phyloP scores from a whole-genome alignment of 495 filamentous ascomycete genomes.

The Aspergillus hancockii region DNA sequence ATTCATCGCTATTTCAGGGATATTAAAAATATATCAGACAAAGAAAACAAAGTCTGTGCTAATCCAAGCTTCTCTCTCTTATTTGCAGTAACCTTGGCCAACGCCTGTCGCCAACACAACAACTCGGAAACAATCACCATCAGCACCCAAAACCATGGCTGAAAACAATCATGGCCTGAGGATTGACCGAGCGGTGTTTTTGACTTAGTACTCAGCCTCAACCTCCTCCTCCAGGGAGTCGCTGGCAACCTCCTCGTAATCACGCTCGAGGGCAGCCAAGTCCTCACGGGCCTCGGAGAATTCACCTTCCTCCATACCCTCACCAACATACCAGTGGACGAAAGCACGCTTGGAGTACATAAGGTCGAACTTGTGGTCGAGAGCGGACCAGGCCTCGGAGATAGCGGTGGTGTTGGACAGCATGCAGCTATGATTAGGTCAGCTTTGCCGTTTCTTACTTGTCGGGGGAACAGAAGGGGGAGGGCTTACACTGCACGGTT shows the following conservation, averaged over 20 bases:
- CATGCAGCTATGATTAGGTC: constrained; percentile 73
- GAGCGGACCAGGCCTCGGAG: constrained; percentile 95
- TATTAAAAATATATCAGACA: constrained; percentile 54
- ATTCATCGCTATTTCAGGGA: constrained; percentile 47
- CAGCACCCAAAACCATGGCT: constrained; percentile 11
- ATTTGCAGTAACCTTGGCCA: constrained; percentile 41
- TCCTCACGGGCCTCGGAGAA: constrained; percentile 99
- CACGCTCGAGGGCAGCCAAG: constrained; percentile 93
- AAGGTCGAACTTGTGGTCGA: constrained; percentile 98
- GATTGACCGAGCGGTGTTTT: constrained; percentile 25
- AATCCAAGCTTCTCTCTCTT: constrained; percentile 44
- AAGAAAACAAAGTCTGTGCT: constrained; percentile 45
- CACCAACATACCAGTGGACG: constrained; percentile 99
- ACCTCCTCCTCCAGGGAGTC: constrained; percentile 85
- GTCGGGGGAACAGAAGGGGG: no score
- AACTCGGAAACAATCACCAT: constrained; percentile 22
- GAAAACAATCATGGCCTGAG: constrained; percentile 13
- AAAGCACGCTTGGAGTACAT: constrained; percentile 99
- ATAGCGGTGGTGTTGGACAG: constrained; percentile 99
- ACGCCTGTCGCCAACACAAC: constrained; percentile 30
- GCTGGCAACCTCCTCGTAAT: constrained; percentile 98
- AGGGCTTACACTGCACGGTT: constrained; percentile 92
- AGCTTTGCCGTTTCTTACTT: constrained; percentile 15
- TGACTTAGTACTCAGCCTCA: constrained; percentile 92
- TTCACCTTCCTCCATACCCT: constrained; percentile 99